Base-by-base conservation (phyloP, 2,329 filamentous ascomycete species). In the Tolypocladium ophioglossoides region DNA sequence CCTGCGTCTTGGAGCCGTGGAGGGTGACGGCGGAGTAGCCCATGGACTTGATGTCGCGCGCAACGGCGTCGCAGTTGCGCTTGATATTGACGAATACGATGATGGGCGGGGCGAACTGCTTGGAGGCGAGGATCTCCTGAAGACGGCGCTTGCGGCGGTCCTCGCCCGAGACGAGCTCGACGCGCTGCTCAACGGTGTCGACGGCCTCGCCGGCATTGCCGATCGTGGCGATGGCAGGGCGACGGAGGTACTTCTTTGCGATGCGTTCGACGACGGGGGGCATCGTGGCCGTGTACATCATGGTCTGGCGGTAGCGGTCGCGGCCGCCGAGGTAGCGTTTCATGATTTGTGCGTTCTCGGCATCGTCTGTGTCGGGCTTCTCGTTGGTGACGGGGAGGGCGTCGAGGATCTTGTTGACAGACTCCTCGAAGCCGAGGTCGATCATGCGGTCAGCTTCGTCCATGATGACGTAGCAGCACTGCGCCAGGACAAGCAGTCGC, bases 271-370 rank as follows among this genome's bases (percentile, higher is more conserved):
- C 89, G 0, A 88, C 83, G 0, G 88, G 75, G 2, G 94, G 91
- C 94, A 99, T 99, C 32, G 94, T 99, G 52, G 94, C 94, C 60
- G 94, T 97, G 82, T 97, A 99, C 94, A 99, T 99, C 94, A 99
- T 99, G 0, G 94, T 99, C 71, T 99, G 92, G 56, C 94, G 80
- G 74, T 97, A 97, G 24, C 87, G 81, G 64, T 91, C 86, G 61
- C 84, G 83, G 20, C 83, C 83, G 52, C 85, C 85, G 2, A 95
- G 74, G 63, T 87, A 87, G 55, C 83, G 80, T 62, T 84, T 86
- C 92, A 97, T 97, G n/a, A 86, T 83, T 54, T 80, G 76, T 0
- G 88, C 78, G 66, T 97, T 82, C 70, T 99, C 94, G 7, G 94
- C 94, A 52, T 89, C 89, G 14, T 97, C 92, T 0, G 83, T 87